phyloP scores from a whole-genome alignment of 257 asterid genomes.

The Solanum microdontum region DNA sequence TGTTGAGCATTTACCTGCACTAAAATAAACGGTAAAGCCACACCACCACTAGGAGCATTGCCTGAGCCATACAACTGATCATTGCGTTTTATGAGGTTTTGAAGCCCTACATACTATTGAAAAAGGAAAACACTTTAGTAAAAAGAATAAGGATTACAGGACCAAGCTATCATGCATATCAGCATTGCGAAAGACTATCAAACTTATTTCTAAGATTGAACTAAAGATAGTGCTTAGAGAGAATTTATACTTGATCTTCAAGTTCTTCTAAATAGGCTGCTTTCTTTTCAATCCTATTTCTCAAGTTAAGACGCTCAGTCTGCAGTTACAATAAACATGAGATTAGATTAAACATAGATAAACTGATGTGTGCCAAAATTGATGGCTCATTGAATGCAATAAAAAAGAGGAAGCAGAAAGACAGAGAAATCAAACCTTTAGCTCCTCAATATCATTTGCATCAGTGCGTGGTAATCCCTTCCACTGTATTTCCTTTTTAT shows the following conservation, averaged over 20 bases:
- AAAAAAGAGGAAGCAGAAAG: not conserved
- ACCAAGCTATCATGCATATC: not conserved
- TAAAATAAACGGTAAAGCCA: slow-evolving; percentile 90
- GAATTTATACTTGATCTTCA: slow-evolving; percentile 71
- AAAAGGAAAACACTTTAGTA: not conserved
- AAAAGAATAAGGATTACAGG: not conserved
- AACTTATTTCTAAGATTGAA: not conserved
- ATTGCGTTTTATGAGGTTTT: slow-evolving; percentile 74
- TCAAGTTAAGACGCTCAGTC: slow-evolving; percentile 67
- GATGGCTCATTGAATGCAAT: not conserved
- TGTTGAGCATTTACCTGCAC: slow-evolving; percentile 59
- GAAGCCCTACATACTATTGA: slow-evolving; percentile 63
- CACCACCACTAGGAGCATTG: slow-evolving; percentile 92
- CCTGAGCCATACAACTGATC: slow-evolving; percentile 75
- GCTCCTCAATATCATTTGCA: slow-evolving; percentile 75
- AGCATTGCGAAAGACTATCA: not conserved
- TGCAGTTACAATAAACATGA: slow-evolving; percentile 22
- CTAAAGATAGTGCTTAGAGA: not conserved
- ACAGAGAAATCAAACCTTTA: slow-evolving; percentile 36
- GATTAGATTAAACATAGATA: not conserved
- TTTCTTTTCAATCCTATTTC: slow-evolving; percentile 79
- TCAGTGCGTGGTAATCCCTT: slow-evolving; percentile 90
- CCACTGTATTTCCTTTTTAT: slow-evolving; percentile 98
- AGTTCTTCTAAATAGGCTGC: slow-evolving; percentile 82
- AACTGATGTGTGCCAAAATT: not conserved